Base-by-base conservation (phyloP, 441 rosid genomes). In the Metrosideros polymorpha region DNA sequence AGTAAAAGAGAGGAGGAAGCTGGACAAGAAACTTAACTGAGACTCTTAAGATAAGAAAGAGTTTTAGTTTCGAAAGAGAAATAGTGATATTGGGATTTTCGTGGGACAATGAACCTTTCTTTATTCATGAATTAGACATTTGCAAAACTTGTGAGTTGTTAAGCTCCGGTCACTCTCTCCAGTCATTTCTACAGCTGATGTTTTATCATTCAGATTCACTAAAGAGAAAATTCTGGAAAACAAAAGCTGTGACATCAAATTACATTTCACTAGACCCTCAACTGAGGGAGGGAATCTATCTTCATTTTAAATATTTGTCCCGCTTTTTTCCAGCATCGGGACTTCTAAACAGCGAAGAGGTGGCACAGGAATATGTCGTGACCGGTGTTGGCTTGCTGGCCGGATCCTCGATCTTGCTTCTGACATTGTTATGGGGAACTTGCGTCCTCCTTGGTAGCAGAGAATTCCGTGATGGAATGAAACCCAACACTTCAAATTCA, bases 391-490 rank as follows among this genome's bases (percentile, higher is more conserved):
- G 90, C 8, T 52, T 85, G 82, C 54, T 87, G 71, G 90, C 89
- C 25, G 90, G 89, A 71, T 87, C 90, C 10, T 82, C 90, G 25
- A 87, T 89, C 18, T 63, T 87, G 82, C 86, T 85, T 45, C 71
- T 87, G 18, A 87, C 90, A 25, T 45, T 89, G 61, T 47, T 89
- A n/a, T 89, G 89, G 90, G 90, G 90, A 82, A 89, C 90, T 49
- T 89, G 89, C 56, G 84, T 77, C 9, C 63, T 89, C 57, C 59
- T 77, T 14, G 89, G 87, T 45, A 75, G 87, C 77, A 84, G 57
- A 45, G 86, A 85, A 49, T 66, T 87, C 30, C 27, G 53, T 29
- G 35, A 49, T 47, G 83, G 82, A 24, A 56, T 30, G 61, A 79
- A 87, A 52, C 25, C 83, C 7, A 51, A 83, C 29, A 57, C 55